A percentile compares a stretch with the other conserved stretches of the same genome.
phyloP scores from a whole-genome alignment of 257 asterid species.

The Gentiana dahurica region DNA sequence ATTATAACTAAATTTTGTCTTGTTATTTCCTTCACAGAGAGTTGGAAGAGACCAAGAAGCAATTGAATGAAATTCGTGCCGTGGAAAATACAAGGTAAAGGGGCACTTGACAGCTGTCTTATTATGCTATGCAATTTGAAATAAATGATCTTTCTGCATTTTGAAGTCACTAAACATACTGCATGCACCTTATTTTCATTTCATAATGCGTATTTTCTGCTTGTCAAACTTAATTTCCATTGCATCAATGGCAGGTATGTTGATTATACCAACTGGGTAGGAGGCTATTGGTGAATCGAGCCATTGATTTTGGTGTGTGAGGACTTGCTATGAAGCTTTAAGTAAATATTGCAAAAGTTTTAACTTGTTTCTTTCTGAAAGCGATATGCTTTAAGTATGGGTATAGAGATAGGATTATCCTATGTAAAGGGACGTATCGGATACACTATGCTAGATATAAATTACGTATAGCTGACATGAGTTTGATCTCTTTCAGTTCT shows the following conservation, averaged over 20 bases:
- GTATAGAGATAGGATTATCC: conserved; percentile 15
- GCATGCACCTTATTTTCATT: too few species aligned
- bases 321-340: not conserved
- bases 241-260: conserved; percentile 8
- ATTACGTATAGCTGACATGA: not conserved
- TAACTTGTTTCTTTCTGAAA: conserved; percentile 5
- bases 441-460: not conserved
- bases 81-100: conserved; percentile 12
- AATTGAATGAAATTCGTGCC: conserved; percentile 14
- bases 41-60: conserved; percentile 16
- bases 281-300: conserved; percentile 16
- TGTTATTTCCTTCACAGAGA: conserved; percentile 6
- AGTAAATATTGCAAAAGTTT: conserved; percentile 9
- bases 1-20: too few species aligned
- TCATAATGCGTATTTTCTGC: too few species aligned
- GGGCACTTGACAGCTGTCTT: not conserved
- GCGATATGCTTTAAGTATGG: not conserved
- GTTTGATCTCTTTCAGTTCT: not conserved
- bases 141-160: too few species aligned
- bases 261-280: conserved; percentile 18
- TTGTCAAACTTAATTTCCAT: not conserved
- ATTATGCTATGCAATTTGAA: too few species aligned
- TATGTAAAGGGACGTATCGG: conserved; percentile 12
- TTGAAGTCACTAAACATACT: too few species aligned
- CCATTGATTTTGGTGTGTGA: not conserved